Evolutionary conservation across 2,329 filamentous ascomycete genomes (phyloP), one percentile per base, ranked within the genome.

Genomic region (Diaporthe helianthi): DNA sequence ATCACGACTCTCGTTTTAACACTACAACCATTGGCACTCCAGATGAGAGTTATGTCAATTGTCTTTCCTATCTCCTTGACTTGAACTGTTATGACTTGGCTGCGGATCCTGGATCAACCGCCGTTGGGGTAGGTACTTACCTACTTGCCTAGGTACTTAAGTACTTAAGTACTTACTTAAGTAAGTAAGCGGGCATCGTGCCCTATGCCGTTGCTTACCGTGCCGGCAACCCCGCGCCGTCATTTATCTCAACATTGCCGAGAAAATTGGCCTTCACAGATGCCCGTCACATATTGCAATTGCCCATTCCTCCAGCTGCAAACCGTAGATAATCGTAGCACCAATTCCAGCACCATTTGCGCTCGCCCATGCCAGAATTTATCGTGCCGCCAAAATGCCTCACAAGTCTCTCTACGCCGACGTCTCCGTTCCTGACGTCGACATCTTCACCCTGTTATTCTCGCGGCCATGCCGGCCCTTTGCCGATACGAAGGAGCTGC

Each of bases 371-470:
- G 44, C 44, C 41, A 47, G 41, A 47, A 15, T n/a, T 8, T 12
- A n/a, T 19, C 19, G 22, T 41, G 44, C 44, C 46, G n/a, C 41
- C 70, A 80, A 72, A 41, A 97, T 97, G 93, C 91, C 92, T 71
- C 85, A 90, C 75, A 83, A 87, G 55, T 94, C 93, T 3, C 81
- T 82, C 0, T 93, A 90, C 76, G 84, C 89, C 1, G 79, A 84
- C 9, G 75, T 96, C 46, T 83, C 89, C 24, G 90, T 97, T 49
- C 94, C 94, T 0, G 82, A 91, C 73, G 80, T 90, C 67, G 93
- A 97, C 78, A 77, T 97, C 60, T 97, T 93, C 92, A 85, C 85
- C 0, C 89, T 94, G 69, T 81, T 97, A 54, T 94, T 97, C 76
- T 90, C 94, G 74, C 83, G 86, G 69, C 89, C 87, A 73, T 84